Base-by-base conservation (phyloP, 2,329 filamentous ascomycete genomes). In the Aspergillus hortae region DNA sequence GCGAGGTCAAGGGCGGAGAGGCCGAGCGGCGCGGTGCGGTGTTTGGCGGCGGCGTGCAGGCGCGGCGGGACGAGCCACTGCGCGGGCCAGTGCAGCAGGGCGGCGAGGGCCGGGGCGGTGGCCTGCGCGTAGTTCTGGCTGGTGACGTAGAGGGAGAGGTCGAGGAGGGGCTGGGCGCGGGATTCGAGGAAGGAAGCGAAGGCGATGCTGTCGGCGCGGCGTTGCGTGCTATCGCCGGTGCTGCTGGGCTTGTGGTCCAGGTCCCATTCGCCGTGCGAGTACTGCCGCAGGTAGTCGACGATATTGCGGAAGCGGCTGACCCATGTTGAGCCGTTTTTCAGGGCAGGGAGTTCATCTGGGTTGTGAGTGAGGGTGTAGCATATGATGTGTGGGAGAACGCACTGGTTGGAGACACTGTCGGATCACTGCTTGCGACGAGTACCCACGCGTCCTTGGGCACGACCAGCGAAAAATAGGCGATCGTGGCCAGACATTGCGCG, bases 121-220 rank as follows among this genome's bases (percentile, higher is more conserved):
- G 81, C 76, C 41, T 80, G 77, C 50, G 85, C 79, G 81, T 94
- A 99, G 75, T 97, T 96, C 57, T 90, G 84, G 52, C 87, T 89
- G 30, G 91, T 94, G 57, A 94, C 88, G 70, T 95, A 97, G 61
- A 97, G 86, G 47, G 86, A 92, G 52, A 96, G 84, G 62, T 95
- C 89, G 62, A 96, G 70, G 54, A 97, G 82, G 30, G 87, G 84
- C 46, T 86, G 84, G n/a, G 87, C 89, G 53, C 87, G 85, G 23
- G 85, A 82, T 67, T 85, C 79, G 60, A 96, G 75, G 71, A 92
- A 92, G 56, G 89, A 82, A 33, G 82, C 77, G 72, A 73, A 74
- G 78, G 77, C 78, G 44, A 73, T 71, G 54, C 68, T 76, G 63
- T 81, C 79, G 40, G 78, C 79, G 33, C 61, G 70, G 47, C 76